These are phyloP conservation scores for Cutaneotrichosporon sp. DNA, from an alignment of 1,284 basidiomycete species.

Conservation along the genomic window DNA sequence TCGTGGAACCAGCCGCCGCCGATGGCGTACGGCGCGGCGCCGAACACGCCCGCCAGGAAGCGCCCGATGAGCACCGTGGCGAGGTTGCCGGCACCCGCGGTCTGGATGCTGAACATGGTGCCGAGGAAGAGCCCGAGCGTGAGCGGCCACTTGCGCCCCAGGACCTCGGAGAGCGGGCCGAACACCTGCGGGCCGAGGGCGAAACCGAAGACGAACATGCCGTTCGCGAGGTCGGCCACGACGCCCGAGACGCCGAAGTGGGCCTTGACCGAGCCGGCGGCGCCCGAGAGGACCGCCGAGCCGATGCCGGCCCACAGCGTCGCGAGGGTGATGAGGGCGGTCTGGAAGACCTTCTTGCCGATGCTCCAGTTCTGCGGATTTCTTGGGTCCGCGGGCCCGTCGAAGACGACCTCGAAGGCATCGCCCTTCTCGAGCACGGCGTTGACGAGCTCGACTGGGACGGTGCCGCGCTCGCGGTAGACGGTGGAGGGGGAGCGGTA, in stretches of 20 bases:
- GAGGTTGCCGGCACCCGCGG: conserved; percentile 59
- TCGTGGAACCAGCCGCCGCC: conserved; percentile 30
- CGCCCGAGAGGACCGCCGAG: conserved; percentile 19
- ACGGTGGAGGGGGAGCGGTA: neutral
- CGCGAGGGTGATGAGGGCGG: conserved; percentile 23
- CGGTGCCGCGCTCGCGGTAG: conserved; percentile 14
- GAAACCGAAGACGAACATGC: conserved; percentile 32
- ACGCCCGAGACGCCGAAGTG: conserved; percentile 19
- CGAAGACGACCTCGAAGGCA: conserved; percentile 60
- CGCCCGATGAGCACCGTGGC: conserved; percentile 68
- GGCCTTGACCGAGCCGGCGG: conserved; percentile 3
- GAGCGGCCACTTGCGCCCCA: conserved; percentile 49
- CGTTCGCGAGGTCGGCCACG: conserved; percentile 27
- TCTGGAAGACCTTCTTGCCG: conserved; percentile 22
- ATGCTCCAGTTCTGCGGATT: conserved; percentile 69
- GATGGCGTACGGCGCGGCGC: conserved; percentile 27
- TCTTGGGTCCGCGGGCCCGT: conserved; percentile 62
- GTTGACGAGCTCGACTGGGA: conserved; percentile 19
- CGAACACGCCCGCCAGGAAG: conserved; percentile 62
- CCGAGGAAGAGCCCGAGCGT: conserved; percentile 32
- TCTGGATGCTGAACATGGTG: conserved; percentile 42
- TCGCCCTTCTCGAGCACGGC: conserved; percentile 20
- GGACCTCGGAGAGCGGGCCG: conserved; percentile 63
- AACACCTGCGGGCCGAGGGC: conserved; percentile 62
- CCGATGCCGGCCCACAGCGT: conserved; percentile 28